Percentiles rank a stretch among this genome's conserved stretches.
These are phyloP conservation scores for Acanthamoeba divionensis DNA, from an alignment of 208 protist genomes.

Conservation along the genomic window DNA sequence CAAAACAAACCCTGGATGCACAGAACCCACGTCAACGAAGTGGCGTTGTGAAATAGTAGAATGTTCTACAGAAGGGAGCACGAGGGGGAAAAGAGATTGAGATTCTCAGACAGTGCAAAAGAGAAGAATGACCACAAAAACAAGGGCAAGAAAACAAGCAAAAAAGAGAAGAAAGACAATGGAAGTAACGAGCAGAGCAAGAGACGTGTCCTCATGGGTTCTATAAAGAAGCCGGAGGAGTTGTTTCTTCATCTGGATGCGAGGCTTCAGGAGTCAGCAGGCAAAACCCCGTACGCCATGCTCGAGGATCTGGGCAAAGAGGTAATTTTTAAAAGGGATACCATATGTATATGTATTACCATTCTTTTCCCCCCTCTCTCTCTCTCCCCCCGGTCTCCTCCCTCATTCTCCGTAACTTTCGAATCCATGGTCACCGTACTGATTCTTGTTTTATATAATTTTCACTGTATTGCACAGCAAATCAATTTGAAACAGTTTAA, in stretches of 20 bases:
- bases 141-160: background rate
- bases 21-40: too few relatives aligned
- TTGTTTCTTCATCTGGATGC: background rate
- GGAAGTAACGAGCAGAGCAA: background rate
- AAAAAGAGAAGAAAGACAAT: conserved; percentile 13
- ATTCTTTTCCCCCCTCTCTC: background rate
- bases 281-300: background rate
- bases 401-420: background rate
- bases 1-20: too few relatives aligned
- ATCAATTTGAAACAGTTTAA: conserved; percentile 30
- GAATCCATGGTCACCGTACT: background rate
- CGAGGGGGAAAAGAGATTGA: too few relatives aligned
- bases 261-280: background rate
- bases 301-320: background rate
- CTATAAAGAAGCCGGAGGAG: background rate
- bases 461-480: background rate
- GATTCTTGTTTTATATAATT: background rate
- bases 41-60: too few relatives aligned
- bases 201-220: background rate
- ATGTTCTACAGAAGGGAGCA: too few relatives aligned
- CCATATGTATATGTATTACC: background rate
- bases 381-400: background rate
- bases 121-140: background rate
- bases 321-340: background rate
- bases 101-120: background rate